These are phyloP conservation scores for Xylaria sp. DNA, from an alignment of 2,329 filamentous ascomycete species.

Conservation along the genomic window DNA sequence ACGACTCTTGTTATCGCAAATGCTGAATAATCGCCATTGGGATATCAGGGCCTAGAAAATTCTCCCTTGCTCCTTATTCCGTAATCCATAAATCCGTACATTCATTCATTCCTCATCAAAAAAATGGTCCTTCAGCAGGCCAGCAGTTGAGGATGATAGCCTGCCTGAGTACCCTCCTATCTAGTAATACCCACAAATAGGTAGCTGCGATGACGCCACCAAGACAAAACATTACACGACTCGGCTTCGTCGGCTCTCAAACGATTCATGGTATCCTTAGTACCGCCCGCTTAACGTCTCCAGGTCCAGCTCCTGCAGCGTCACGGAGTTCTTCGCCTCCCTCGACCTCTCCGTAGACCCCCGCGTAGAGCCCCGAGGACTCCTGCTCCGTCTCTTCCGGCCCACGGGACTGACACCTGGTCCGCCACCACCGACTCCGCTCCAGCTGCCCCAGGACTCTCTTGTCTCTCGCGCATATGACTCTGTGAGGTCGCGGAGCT, in stretches of 20 bases:
- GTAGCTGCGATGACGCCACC: no score
- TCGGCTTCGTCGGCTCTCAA: no score
- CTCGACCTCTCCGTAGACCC: slow-evolving; percentile 12
- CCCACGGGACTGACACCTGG: slow-evolving; percentile 17
- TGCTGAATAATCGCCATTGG: not conserved
- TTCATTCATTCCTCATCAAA: no score
- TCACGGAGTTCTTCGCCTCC: slow-evolving; percentile 7
- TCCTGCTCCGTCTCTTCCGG: slow-evolving; percentile 17
- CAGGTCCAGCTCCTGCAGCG: slow-evolving; percentile 24
- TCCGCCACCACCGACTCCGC: slow-evolving; percentile 23
- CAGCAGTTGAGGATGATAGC: not conserved
- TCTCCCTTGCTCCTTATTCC: not conserved
- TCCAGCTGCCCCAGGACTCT: slow-evolving; percentile 36
- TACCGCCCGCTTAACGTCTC: slow-evolving; percentile 27
- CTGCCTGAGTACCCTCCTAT: not conserved
- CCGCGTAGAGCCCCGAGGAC: slow-evolving; percentile 5
- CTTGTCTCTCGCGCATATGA: slow-evolving; percentile 29
- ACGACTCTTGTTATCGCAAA: no score
- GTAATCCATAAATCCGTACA: not conserved
- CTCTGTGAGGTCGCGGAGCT: slow-evolving; percentile 32
- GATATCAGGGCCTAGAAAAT: not conserved
- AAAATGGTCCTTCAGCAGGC: no score
- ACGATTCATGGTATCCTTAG: slow-evolving; percentile 7
- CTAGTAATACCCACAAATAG: no score
- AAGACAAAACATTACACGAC: no score